Percentiles rank a stretch among this genome's conserved stretches.
Evolutionary conservation across 805 yeast species (phyloP).

Genomic region (Kluyveromyces nonfermentans): DNA sequence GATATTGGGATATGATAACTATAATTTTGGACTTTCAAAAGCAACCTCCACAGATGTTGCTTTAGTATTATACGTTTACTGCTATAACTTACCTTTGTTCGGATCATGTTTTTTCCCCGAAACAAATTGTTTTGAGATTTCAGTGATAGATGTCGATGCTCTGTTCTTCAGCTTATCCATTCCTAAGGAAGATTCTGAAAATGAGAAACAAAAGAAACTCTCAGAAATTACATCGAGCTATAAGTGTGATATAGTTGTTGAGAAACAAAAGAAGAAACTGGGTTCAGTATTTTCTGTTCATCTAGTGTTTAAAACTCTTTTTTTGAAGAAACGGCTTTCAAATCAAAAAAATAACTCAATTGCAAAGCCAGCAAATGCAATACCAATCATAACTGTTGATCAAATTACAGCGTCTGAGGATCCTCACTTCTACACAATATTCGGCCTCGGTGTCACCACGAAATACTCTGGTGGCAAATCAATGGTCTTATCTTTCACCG

Average conservation of each 20-base stretch:
- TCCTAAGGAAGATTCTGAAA: background rate
- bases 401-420: background rate
- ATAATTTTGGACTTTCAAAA: too few relatives aligned
- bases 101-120: background rate
- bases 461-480: conserved; percentile 3
- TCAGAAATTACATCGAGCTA: background rate
- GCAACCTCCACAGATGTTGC: background rate
- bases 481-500: conserved; percentile 17
- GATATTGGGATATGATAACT: background rate
- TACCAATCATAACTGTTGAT: background rate
- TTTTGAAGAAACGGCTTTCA: background rate
- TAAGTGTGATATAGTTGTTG: background rate
- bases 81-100: background rate
- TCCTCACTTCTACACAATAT: conserved; percentile 3
- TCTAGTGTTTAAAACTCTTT: too few relatives aligned
- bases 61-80: background rate
- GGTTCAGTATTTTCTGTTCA: background rate
- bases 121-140: background rate
- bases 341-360: background rate
- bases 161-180: background rate
- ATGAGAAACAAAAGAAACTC: background rate
- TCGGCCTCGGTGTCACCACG: conserved; percentile 6
- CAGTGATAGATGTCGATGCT: background rate
- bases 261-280: background rate
- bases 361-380: background rate